phyloP scores from a whole-genome alignment of 345 rosid species.

The Triadica sebifera region DNA sequence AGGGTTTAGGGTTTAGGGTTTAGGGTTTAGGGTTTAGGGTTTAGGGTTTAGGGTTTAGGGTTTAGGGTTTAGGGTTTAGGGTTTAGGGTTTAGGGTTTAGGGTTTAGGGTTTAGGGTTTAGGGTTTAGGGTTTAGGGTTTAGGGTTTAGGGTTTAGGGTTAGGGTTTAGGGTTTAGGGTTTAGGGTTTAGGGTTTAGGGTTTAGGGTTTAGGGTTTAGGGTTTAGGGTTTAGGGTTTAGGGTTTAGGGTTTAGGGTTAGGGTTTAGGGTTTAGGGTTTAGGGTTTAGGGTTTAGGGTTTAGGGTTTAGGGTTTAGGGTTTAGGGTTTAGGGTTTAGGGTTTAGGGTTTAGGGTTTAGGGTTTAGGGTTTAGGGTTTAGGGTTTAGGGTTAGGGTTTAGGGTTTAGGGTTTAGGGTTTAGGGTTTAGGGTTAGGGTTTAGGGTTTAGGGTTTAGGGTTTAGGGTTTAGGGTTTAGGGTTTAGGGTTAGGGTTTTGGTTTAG shows the following conservation, averaged over 20 bases:
- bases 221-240: not conserved
- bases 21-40: not conserved
- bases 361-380: not conserved
- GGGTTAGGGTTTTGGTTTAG: slow-evolving; percentile 7
- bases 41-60: slow-evolving; percentile 1
- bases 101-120: not conserved
- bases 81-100: slow-evolving; percentile 1
- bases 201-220: slow-evolving; percentile 6
- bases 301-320: slow-evolving; percentile 2
- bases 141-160: not conserved
- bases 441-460: not conserved
- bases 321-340: not conserved
- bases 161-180: slow-evolving; percentile 1
- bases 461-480: not conserved
- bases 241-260: slow-evolving; percentile 2
- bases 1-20: not conserved
- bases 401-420: not conserved
- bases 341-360: slow-evolving; percentile 7
- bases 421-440: not conserved
- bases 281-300: slow-evolving; percentile 4
- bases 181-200: not conserved
- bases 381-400: not conserved
- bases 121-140: not conserved
- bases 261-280: slow-evolving; percentile 8
- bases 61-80: slow-evolving; percentile 3